A percentile compares a stretch with the other conserved stretches of the same genome.
These are phyloP conservation scores for Cutaneotrichosporon cavernicola DNA, from an alignment of 1,284 basidiomycete genomes.

Conservation along the genomic window DNA sequence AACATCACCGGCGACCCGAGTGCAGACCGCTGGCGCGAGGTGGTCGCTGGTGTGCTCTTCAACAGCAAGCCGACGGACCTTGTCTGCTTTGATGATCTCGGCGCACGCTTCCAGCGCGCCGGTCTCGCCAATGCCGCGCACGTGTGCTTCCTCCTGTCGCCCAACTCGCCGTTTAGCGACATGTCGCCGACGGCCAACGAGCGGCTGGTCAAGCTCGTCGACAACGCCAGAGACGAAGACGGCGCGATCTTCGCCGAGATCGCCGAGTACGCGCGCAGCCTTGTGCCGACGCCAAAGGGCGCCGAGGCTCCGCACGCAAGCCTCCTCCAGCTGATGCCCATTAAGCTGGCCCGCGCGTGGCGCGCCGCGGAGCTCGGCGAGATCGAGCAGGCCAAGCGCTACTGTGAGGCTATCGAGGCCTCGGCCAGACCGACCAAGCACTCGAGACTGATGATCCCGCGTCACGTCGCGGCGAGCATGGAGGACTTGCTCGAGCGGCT, in stretches of 20 bases:
- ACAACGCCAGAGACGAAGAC: constrained; percentile 56
- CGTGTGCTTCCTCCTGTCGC: constrained; percentile 76
- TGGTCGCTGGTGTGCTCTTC: constrained; percentile 76
- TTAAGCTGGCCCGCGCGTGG: constrained; percentile 76
- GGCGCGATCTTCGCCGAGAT: constrained; percentile 86
- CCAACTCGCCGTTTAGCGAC: constrained; percentile 72
- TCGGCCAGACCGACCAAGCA: constrained; percentile 49
- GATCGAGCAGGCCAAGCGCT: constrained; percentile 69
- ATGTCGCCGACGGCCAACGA: constrained; percentile 39
- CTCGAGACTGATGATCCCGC: constrained; percentile 53
- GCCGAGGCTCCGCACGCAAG: constrained; percentile 75
- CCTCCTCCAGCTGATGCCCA: constrained; percentile 82
- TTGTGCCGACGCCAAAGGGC: constrained; percentile 71
- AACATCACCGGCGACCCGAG: constrained; percentile 42
- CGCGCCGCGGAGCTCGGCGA: constrained; percentile 77
- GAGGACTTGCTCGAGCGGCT: constrained; percentile 80
- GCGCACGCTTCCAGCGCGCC: constrained; percentile 72
- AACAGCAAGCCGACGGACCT: constrained; percentile 64
- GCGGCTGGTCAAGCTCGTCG: constrained; percentile 42
- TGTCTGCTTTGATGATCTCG: constrained; percentile 78
- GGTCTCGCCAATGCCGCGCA: constrained; percentile 84
- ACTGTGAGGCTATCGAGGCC: constrained; percentile 85
- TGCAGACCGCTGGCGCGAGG: constrained; percentile 73
- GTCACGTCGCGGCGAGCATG: constrained; percentile 69
- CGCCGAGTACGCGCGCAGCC: constrained; percentile 82